phyloP scores from a whole-genome alignment of 2,329 filamentous ascomycete species.

The Curvularia lunata region DNA sequence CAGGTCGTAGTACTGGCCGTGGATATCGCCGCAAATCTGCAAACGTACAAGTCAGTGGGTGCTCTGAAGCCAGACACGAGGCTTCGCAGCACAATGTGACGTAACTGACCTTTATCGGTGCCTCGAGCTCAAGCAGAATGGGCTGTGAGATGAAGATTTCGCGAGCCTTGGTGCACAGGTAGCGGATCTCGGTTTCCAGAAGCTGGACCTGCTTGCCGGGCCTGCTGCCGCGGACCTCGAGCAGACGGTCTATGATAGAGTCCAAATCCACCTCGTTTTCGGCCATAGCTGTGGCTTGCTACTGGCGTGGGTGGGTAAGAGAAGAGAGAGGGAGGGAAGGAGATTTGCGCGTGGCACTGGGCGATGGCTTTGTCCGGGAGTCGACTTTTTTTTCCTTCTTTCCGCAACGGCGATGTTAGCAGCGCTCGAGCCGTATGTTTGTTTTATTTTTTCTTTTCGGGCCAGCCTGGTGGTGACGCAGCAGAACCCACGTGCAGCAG shows the following conservation, averaged over 20 bases:
- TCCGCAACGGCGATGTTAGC: constrained; percentile 30
- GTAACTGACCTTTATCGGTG: constrained; percentile 89
- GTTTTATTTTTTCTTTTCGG: constrained; percentile 5
- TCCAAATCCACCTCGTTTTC: constrained; percentile 96
- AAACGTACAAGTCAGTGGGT: constrained; percentile 24
- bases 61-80: constrained; percentile 6
- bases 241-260: constrained; percentile 97
- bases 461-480: constrained; percentile 17
- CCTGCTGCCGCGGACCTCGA: constrained; percentile 96
- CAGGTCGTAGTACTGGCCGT: constrained; percentile 98
- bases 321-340: background rate
- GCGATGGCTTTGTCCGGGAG: constrained; percentile 10
- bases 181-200: constrained; percentile 93
- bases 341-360: constrained; percentile 34
- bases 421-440: constrained; percentile 15
- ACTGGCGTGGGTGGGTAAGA: constrained; percentile 38
- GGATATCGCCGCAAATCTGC: constrained; percentile 99
- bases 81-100: constrained; percentile 7
- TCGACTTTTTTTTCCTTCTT: constrained; percentile 16
- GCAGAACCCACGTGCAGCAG: constrained; percentile 17
- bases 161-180: constrained; percentile 95
- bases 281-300: constrained; percentile 65
- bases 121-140: constrained; percentile 95
- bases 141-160: constrained; percentile 99
- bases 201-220: constrained; percentile 99